phyloP scores from a whole-genome alignment of 176 grass and related monocot species.

The Aechmea fasciata region DNA sequence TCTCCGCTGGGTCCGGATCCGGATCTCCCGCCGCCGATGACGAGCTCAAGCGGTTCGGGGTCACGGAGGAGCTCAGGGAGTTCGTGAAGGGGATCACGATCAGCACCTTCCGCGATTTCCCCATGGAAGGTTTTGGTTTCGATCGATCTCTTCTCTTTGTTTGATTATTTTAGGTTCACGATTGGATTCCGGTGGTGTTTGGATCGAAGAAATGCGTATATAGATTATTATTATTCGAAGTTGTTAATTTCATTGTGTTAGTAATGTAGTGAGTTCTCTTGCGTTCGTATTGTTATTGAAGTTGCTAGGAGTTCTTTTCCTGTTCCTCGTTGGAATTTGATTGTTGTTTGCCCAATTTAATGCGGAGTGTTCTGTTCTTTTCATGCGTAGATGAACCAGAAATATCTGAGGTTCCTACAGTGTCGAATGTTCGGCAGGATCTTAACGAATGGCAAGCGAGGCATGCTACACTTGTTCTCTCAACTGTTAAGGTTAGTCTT shows the following conservation, averaged over 20 bases:
- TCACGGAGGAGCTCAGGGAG: constrained; percentile 82
- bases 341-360: neutral
- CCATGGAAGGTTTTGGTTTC: constrained; percentile 54
- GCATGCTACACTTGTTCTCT: constrained; percentile 83
- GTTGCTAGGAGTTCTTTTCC: neutral
- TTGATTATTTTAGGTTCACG: neutral
- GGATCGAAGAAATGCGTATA: no score
- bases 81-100: constrained; percentile 91
- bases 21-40: constrained; percentile 11
- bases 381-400: constrained; percentile 58
- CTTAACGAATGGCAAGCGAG: constrained; percentile 95
- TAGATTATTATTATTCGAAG: no score
- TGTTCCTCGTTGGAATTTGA: constrained; percentile 3
- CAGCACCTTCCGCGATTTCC: constrained; percentile 91
- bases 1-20: constrained; percentile 11
- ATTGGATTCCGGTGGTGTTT: no score
- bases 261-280: neutral
- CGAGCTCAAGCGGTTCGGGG: constrained; percentile 55
- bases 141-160: constrained; percentile 11
- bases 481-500: constrained; percentile 64
- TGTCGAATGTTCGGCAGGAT: constrained; percentile 97
- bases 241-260: no score
- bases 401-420: constrained; percentile 50
- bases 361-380: neutral
- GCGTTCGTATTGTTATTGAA: neutral